Conservation (phyloP, 805 yeast genomes). For the Cyberlindnera misumaiensis region DNA sequence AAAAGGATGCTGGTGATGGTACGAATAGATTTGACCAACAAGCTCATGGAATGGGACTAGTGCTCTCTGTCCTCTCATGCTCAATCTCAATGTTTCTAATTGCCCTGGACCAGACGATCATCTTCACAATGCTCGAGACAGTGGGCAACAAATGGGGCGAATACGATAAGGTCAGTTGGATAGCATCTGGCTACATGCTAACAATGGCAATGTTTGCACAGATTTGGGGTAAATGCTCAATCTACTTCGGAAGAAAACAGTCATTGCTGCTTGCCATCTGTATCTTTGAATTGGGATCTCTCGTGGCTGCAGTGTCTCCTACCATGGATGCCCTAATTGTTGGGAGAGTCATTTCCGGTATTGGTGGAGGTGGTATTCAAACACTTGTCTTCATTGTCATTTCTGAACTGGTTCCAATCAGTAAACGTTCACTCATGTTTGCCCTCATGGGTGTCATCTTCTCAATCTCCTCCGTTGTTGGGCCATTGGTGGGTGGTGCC, state of each 20-base stretch:
- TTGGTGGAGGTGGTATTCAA: slow-evolving; percentile 69
- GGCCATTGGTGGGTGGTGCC: slow-evolving; percentile 66
- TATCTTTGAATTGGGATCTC: slow-evolving; percentile 56
- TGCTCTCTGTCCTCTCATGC: slow-evolving; percentile 14
- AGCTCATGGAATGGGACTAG: slow-evolving; percentile 8
- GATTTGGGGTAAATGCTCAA: slow-evolving; percentile 51
- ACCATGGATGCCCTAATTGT: slow-evolving; percentile 56
- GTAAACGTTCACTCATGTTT: slow-evolving; percentile 17
- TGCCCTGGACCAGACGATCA: slow-evolving; percentile 56
- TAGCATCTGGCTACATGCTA: slow-evolving; percentile 46
- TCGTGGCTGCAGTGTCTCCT: slow-evolving; percentile 25
- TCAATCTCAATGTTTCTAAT: slow-evolving; percentile 24
- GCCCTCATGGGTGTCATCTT: slow-evolving; percentile 27
- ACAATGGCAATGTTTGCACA: slow-evolving; percentile 48
- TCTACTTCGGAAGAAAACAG: slow-evolving; percentile 48
- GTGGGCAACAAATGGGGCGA: slow-evolving; percentile 45
- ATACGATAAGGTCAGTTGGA: slow-evolving; percentile 52
- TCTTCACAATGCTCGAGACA: slow-evolving; percentile 40
- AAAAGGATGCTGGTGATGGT: slow-evolving; percentile 21
- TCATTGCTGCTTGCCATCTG: slow-evolving; percentile 7
- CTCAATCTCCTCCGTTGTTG: slow-evolving; percentile 46
- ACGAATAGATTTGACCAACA: slow-evolving; percentile 14
- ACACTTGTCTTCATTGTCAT: slow-evolving; percentile 49
- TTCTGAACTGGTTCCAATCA: slow-evolving; percentile 40
- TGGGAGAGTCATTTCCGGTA: slow-evolving; percentile 64